Percentiles rank a stretch among this genome's conserved stretches.
Evolutionary conservation across 345 rosid species (phyloP).

Genomic region (Draba incana): DNA sequence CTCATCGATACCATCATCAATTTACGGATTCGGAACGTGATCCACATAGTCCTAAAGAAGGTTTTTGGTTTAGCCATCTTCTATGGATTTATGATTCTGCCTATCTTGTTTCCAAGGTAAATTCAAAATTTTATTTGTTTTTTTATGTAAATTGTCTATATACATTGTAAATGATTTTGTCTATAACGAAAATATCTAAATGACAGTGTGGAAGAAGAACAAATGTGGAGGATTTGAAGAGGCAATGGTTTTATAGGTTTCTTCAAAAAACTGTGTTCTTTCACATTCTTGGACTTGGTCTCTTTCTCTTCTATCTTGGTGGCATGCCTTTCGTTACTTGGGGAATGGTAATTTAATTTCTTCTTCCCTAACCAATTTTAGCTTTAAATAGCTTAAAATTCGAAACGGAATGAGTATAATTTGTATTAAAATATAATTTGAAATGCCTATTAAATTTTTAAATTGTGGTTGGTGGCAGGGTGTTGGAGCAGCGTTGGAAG

Average conservation of each 20-base stretch:
- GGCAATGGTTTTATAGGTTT: slow-evolving; percentile 73
- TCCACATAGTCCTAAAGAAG: slow-evolving; percentile 92
- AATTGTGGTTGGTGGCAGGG: slow-evolving; percentile 47
- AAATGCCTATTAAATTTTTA: too few relatives aligned
- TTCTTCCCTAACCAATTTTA: too few relatives aligned
- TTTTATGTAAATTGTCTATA: background rate
- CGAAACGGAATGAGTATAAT: too few relatives aligned
- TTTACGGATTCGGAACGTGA: slow-evolving; percentile 84
- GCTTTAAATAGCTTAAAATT: too few relatives aligned
- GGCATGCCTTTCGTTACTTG: slow-evolving; percentile 80
- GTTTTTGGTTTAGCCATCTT: slow-evolving; percentile 93
- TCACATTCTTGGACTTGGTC: slow-evolving; percentile 67
- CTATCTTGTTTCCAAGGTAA: slow-evolving; percentile 55
- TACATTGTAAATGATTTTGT: background rate
- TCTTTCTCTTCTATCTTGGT: slow-evolving; percentile 61
- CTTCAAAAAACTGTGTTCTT: slow-evolving; percentile 59
- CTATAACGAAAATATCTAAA: slow-evolving; percentile 10
- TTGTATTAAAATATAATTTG: too few relatives aligned
- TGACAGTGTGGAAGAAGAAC: slow-evolving; percentile 71
- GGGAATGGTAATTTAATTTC: slow-evolving; percentile 71
- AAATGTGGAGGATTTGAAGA: slow-evolving; percentile 88
- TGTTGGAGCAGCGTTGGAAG: slow-evolving; percentile 62
- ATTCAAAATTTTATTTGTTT: background rate
- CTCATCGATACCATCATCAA: slow-evolving; percentile 84
- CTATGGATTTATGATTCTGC: slow-evolving; percentile 75